A percentile compares a stretch with the other conserved stretches of the same genome.
phyloP scores from a whole-genome alignment of 2,329 filamentous ascomycete genomes.

The Talaromyces piceae region DNA sequence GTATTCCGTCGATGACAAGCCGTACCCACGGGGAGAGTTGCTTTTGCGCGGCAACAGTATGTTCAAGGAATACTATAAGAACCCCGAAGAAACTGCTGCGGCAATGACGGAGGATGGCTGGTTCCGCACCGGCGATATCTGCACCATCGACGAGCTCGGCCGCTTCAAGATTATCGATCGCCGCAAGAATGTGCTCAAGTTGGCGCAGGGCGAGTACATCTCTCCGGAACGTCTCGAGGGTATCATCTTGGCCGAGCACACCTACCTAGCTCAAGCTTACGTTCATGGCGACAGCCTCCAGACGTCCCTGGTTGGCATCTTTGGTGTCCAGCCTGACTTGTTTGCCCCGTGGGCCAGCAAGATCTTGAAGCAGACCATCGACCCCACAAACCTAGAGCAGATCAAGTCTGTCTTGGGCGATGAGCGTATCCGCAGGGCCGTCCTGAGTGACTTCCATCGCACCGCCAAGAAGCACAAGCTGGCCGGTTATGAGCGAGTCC shows the following conservation, averaged over 20 bases:
- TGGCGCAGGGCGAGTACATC: slow-evolving; percentile 96
- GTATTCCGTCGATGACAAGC: slow-evolving; percentile 80
- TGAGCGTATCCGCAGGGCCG: slow-evolving; percentile 63
- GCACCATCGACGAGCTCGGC: slow-evolving; percentile 72
- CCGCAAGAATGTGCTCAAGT: slow-evolving; percentile 98
- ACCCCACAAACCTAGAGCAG: slow-evolving; percentile 56
- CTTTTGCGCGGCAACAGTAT: slow-evolving; percentile 71
- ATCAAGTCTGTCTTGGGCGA: slow-evolving; percentile 62
- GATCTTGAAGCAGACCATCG: slow-evolving; percentile 61
- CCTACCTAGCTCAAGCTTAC: slow-evolving; percentile 70
- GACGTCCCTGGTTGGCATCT: slow-evolving; percentile 73
- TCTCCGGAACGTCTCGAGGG: slow-evolving; percentile 97
- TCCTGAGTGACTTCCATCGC: slow-evolving; percentile 69
- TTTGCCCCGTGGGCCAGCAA: slow-evolving; percentile 78
- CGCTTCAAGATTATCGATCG: slow-evolving; percentile 92
- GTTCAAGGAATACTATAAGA: slow-evolving; percentile 85
- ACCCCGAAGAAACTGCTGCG: slow-evolving; percentile 78
- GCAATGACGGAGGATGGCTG: slow-evolving; percentile 80
- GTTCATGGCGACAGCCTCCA: slow-evolving; percentile 86
- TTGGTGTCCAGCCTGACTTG: slow-evolving; percentile 75
- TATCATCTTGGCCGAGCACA: slow-evolving; percentile 75
- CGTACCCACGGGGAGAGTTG: slow-evolving; percentile 82
- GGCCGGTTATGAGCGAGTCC: slow-evolving; percentile 81
- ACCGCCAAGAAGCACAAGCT: slow-evolving; percentile 81
- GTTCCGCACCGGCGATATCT: slow-evolving; percentile 96